A percentile compares a stretch with the other conserved stretches of the same genome.
These are phyloP conservation scores for Venturia nashicola DNA, from an alignment of 2,329 filamentous ascomycete species.

Conservation along the genomic window DNA sequence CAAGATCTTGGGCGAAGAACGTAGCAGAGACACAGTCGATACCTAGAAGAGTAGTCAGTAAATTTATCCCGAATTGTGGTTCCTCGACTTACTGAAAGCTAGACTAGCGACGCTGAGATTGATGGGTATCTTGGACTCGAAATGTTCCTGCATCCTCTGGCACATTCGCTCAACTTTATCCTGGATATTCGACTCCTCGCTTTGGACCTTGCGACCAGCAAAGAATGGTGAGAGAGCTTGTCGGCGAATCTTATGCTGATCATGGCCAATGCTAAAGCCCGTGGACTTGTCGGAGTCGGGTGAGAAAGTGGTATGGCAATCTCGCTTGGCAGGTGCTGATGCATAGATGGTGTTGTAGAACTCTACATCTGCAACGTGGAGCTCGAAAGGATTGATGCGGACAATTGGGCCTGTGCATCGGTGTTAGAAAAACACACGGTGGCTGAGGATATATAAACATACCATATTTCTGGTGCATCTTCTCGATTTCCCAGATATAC, in stretches of 20 bases:
- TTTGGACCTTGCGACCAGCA: slow-evolving; percentile 17
- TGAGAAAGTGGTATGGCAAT: background rate
- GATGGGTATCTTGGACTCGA: background rate
- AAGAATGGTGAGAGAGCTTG: slow-evolving; percentile 22
- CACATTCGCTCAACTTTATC: slow-evolving; percentile 16
- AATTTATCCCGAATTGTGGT: background rate
- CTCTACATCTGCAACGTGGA: slow-evolving; percentile 13
- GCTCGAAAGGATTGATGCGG: slow-evolving; percentile 16
- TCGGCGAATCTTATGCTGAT: slow-evolving; percentile 20
- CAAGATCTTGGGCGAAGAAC: background rate
- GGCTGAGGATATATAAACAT: background rate
- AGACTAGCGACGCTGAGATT: background rate
- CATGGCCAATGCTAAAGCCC: slow-evolving; percentile 2
- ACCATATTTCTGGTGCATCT: slow-evolving; percentile 10
- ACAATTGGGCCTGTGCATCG: slow-evolving; percentile 15
- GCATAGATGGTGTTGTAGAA: slow-evolving; percentile 13
- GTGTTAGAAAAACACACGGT: background rate
- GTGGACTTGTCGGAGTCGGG: slow-evolving; percentile 9
- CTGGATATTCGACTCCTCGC: slow-evolving; percentile 17
- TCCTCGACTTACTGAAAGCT: background rate
- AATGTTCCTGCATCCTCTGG: background rate
- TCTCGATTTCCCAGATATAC: slow-evolving; percentile 5
- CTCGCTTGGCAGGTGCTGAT: background rate
- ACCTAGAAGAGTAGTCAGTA: background rate
- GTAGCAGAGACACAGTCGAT: background rate